Conservation (phyloP, 1,139 yeast genomes). For the Yamadazyma friedrichii region DNA sequence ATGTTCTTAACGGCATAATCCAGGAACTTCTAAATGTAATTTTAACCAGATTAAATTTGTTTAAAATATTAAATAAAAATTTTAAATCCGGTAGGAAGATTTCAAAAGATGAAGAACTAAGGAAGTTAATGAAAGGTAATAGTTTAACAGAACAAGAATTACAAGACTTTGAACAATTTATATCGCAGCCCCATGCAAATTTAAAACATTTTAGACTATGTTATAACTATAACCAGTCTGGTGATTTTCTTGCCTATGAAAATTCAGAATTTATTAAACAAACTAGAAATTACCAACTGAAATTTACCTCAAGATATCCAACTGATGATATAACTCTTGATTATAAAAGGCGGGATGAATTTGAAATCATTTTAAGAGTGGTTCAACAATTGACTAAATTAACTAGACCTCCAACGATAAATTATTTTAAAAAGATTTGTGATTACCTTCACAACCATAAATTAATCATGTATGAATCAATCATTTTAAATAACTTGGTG, state of each 20-base stretch:
- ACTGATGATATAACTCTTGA: slow-evolving; percentile 1
- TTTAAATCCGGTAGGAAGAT: slow-evolving; percentile 9
- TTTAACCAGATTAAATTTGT: slow-evolving; percentile 26
- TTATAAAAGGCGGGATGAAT: not conserved
- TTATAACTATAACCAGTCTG: slow-evolving; percentile 29
- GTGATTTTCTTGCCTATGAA: slow-evolving; percentile 32
- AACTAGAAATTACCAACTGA: slow-evolving; percentile 7
- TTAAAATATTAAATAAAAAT: slow-evolving; percentile 8
- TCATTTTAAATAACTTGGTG: slow-evolving; percentile 10
- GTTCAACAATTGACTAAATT: slow-evolving; percentile 2
- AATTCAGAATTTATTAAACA: slow-evolving; percentile 15
- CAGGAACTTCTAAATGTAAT: slow-evolving; percentile 20
- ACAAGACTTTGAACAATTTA: not conserved
- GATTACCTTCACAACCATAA: slow-evolving; percentile 6
- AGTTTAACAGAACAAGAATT: slow-evolving; percentile 20
- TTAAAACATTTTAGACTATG: slow-evolving; percentile 11
- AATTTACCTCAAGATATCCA: slow-evolving; percentile 3
- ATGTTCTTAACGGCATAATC: slow-evolving; percentile 9
- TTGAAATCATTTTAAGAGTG: slow-evolving; percentile 5
- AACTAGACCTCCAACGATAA: slow-evolving; percentile 11
- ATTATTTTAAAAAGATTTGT: slow-evolving; percentile 8
- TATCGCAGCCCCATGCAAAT: not conserved
- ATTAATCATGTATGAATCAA: slow-evolving; percentile 9
- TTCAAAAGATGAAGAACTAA: slow-evolving; percentile 6
- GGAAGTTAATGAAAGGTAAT: slow-evolving; percentile 16